Evolutionary conservation across 1,284 basidiomycete genomes (phyloP).

Genomic region (Flammula alnicola): DNA sequence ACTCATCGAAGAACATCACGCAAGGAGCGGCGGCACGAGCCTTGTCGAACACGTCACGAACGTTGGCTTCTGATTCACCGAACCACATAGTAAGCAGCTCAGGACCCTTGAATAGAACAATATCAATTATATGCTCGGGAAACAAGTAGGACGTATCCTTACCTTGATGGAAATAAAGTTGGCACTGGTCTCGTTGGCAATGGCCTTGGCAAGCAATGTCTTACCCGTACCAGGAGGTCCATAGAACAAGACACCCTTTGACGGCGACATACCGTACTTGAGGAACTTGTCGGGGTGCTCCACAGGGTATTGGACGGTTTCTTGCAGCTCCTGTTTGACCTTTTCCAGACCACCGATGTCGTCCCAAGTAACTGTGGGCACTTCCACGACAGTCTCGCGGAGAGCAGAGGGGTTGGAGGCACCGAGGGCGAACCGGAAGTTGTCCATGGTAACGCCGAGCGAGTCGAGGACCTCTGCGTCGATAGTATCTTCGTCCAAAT

Average conservation of each 20-base stretch:
- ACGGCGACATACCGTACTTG: constrained; percentile 99
- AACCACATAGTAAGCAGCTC: constrained; percentile 99
- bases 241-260: constrained; percentile 98
- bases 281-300: constrained; percentile 99
- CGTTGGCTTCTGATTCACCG: constrained; percentile 99
- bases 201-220: constrained; percentile 94
- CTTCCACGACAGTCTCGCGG: constrained; percentile 96
- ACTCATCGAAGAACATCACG: constrained; percentile 99
- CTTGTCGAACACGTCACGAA: constrained; percentile 99
- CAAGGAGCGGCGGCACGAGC: constrained; percentile 98
- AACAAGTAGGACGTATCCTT: not conserved
- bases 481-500: constrained; percentile 93
- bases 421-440: constrained; percentile 96
- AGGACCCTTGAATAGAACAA: constrained; percentile 69
- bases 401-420: constrained; percentile 96
- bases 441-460: constrained; percentile 96
- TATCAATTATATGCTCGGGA: constrained; percentile 11
- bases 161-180: constrained; percentile 97
- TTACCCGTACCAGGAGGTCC: constrained; percentile 98
- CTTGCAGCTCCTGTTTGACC: constrained; percentile 99
- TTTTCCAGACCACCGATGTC: constrained; percentile 99
- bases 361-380: constrained; percentile 90
- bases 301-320: constrained; percentile 99
- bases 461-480: constrained; percentile 97
- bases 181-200: constrained; percentile 99